Evolutionary conservation across 768 basidiomycete species (phyloP).

Genomic region (Pleurotus giganteus): DNA sequence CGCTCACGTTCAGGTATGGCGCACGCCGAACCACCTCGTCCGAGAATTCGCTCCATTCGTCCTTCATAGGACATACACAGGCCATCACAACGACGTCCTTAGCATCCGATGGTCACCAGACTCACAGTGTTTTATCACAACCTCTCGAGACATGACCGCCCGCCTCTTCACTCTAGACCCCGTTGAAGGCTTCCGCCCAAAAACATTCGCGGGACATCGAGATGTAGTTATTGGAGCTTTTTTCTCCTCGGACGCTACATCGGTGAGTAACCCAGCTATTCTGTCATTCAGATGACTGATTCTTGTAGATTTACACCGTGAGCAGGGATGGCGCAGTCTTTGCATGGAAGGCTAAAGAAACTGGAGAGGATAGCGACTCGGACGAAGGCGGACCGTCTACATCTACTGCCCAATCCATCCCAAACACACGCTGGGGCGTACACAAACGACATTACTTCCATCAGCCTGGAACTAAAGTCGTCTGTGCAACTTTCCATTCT

Average conservation of each 20-base stretch:
- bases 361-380: constrained; percentile 48
- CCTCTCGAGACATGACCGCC: constrained; percentile 96
- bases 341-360: constrained; percentile 84
- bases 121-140: constrained; percentile 93
- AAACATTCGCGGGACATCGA: constrained; percentile 94
- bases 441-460: constrained; percentile 89
- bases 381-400: constrained; percentile 46
- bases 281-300: background rate
- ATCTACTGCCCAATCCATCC: constrained; percentile 50
- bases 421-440: constrained; percentile 88
- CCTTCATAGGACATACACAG: constrained; percentile 93
- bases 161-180: constrained; percentile 90
- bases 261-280: constrained; percentile 45
- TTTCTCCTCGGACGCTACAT: constrained; percentile 78
- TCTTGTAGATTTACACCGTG: constrained; percentile 85
- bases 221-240: constrained; percentile 86
- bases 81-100: constrained; percentile 90
- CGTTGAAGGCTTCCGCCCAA: constrained; percentile 89
- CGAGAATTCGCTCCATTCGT: constrained; percentile 96
- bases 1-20: constrained; percentile 91
- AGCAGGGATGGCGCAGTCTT: constrained; percentile 96
- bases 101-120: constrained; percentile 90
- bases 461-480: constrained; percentile 81
- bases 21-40: constrained; percentile 89
- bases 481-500: constrained; percentile 85